Conservation (phyloP, 352 stramenopile genomes). For the Phytophthora sp. region DNA sequence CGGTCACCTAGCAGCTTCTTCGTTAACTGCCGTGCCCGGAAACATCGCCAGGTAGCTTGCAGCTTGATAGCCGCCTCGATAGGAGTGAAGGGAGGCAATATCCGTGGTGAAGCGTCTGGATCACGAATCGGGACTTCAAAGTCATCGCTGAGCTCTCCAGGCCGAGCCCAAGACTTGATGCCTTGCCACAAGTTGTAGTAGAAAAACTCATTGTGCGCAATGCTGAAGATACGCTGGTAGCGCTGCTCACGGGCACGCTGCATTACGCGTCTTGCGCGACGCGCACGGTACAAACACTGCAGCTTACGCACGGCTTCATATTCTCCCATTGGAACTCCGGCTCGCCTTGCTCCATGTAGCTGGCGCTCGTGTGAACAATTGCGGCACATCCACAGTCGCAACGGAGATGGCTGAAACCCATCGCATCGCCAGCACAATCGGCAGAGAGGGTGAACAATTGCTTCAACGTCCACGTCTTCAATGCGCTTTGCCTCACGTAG, state of each 20-base stretch:
- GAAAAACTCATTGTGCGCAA: conserved; percentile 78
- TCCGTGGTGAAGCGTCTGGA: conserved; percentile 55
- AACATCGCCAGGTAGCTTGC: conserved; percentile 46
- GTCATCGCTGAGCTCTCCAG: conserved; percentile 40
- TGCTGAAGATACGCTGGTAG: conserved; percentile 80
- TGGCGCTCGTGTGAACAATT: conserved; percentile 77
- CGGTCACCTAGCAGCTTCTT: conserved; percentile 28
- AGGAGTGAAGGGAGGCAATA: conserved; percentile 56
- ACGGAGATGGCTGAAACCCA: conserved; percentile 70
- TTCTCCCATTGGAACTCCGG: conserved; percentile 52
- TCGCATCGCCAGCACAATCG: conserved; percentile 80
- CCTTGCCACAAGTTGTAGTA: conserved; percentile 76
- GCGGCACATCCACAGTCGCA: conserved; percentile 74
- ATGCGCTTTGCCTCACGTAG: conserved; percentile 45
- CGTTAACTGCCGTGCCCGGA: conserved; percentile 34
- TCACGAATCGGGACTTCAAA: conserved; percentile 76
- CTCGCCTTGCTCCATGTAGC: conserved; percentile 54
- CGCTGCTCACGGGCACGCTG: conserved; percentile 62
- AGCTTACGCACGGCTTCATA: conserved; percentile 82
- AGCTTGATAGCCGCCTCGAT: conserved; percentile 57
- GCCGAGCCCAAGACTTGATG: conserved; percentile 55
- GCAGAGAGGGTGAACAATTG: conserved; percentile 72
- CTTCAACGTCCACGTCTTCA: conserved; percentile 70
- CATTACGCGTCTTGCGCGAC: conserved; percentile 52
- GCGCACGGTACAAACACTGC: conserved; percentile 69